Conservation (phyloP, 1,284 basidiomycete genomes). For the Cryptococcus sp. region DNA sequence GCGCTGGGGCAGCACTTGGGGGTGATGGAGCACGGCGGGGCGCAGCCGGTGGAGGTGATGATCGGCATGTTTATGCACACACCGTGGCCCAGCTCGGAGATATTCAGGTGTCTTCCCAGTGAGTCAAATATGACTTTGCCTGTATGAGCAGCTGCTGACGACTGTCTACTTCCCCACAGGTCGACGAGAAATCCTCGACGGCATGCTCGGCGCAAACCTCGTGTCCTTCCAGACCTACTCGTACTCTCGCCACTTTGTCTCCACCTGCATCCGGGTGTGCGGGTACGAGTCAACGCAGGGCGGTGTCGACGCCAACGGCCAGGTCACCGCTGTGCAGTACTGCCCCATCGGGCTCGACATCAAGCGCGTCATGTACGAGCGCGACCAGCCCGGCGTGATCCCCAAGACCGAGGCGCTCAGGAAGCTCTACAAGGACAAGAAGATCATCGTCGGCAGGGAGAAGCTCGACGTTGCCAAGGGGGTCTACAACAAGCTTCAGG, state of each 20-base stretch:
- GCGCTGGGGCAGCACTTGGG: slow-evolving; percentile 28
- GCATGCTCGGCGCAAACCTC: slow-evolving; percentile 96
- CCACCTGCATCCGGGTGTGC: slow-evolving; percentile 91
- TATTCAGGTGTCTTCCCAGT: slow-evolving; percentile 90
- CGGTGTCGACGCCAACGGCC: slow-evolving; percentile 88
- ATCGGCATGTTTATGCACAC: slow-evolving; percentile 96
- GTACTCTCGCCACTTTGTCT: slow-evolving; percentile 92
- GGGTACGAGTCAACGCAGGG: slow-evolving; percentile 82
- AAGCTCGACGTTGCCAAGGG: slow-evolving; percentile 98
- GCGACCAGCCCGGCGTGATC: slow-evolving; percentile 71
- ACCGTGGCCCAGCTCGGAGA: slow-evolving; percentile 93
- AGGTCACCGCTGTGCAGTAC: slow-evolving; percentile 78
- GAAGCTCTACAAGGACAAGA: slow-evolving; percentile 89
- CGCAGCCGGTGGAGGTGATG: slow-evolving; percentile 48
- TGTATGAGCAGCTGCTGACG: background rate
- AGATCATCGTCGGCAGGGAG: slow-evolving; percentile 98
- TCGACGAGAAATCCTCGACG: slow-evolving; percentile 89
- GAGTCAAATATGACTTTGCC: slow-evolving; percentile 36
- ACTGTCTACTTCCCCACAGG: slow-evolving; percentile 52
- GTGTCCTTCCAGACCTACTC: slow-evolving; percentile 98
- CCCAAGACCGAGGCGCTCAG: slow-evolving; percentile 85
- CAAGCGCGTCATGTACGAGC: slow-evolving; percentile 77
- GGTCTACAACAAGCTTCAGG: slow-evolving; percentile 93
- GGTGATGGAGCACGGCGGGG: slow-evolving; percentile 18
- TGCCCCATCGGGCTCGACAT: slow-evolving; percentile 98